Evolutionary conservation across 2,329 filamentous ascomycete genomes (phyloP).

Genomic region (Talaromyces albobiverticillius): DNA sequence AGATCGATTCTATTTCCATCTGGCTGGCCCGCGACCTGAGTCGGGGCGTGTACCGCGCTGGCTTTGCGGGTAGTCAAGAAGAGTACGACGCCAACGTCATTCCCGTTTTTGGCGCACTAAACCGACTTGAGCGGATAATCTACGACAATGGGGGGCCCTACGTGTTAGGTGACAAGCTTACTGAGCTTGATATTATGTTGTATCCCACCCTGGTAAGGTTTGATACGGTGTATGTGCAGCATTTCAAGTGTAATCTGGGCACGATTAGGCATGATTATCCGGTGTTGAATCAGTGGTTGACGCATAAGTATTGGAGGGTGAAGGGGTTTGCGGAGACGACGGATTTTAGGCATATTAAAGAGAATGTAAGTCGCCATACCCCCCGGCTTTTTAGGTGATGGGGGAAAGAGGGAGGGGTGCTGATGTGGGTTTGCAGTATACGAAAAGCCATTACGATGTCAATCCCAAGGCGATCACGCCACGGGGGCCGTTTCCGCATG

Average conservation of each 20-base stretch:
- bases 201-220: slow-evolving; percentile 61
- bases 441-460: slow-evolving; percentile 59
- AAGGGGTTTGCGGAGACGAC: slow-evolving; percentile 57
- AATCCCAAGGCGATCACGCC: slow-evolving; percentile 64
- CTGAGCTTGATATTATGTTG: slow-evolving; percentile 58
- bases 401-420: neutral
- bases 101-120: slow-evolving; percentile 58
- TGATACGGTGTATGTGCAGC: slow-evolving; percentile 62
- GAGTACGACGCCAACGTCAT: slow-evolving; percentile 55
- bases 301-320: slow-evolving; percentile 57
- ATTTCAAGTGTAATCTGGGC: slow-evolving; percentile 65
- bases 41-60: slow-evolving; percentile 60
- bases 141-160: slow-evolving; percentile 52
- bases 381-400: neutral
- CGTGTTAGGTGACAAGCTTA: slow-evolving; percentile 54
- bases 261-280: slow-evolving; percentile 61
- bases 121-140: slow-evolving; percentile 54
- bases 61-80: slow-evolving; percentile 56
- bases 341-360: slow-evolving; percentile 66
- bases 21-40: slow-evolving; percentile 60
- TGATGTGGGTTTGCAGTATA: slow-evolving; percentile 39
- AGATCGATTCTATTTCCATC: slow-evolving; percentile 52
- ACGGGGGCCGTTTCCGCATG: slow-evolving; percentile 58
- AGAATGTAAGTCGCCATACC: slow-evolving; percentile 46
- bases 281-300: slow-evolving; percentile 59